phyloP scores from a whole-genome alignment of 2,329 filamentous ascomycete species.

The Aspergillus ochraceoroseus region DNA sequence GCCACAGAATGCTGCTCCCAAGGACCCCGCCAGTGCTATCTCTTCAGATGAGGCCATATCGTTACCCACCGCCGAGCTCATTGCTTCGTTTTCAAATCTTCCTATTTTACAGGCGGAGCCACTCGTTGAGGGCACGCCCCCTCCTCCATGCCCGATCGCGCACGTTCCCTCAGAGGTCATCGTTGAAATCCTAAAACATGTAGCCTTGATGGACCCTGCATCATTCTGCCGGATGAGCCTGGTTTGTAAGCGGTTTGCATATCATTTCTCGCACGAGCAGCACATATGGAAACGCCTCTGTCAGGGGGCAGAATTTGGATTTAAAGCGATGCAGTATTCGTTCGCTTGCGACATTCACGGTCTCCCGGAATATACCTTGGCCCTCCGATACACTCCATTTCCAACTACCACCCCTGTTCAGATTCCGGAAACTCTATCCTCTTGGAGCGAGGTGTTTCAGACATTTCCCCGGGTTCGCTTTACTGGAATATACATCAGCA shows the following conservation, averaged over 20 bases:
- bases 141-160: conserved; percentile 75
- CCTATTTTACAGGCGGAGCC: conserved; percentile 64
- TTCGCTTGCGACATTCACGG: conserved; percentile 61
- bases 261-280: conserved; percentile 76
- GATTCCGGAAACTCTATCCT: conserved; percentile 42
- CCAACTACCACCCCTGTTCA: conserved; percentile 27
- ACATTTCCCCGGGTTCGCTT: conserved; percentile 81
- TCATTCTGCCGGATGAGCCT: conserved; percentile 69
- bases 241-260: conserved; percentile 84
- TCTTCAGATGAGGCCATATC: conserved; percentile 47
- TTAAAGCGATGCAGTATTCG: conserved; percentile 74
- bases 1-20: conserved; percentile 43
- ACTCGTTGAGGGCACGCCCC: conserved; percentile 63
- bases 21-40: conserved; percentile 50
- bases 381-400: conserved; percentile 35
- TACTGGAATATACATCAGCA: conserved; percentile 93
- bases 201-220: conserved; percentile 70
- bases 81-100: conserved; percentile 67
- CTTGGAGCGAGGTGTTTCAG: conserved; percentile 68
- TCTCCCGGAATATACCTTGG: conserved; percentile 32
- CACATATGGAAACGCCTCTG: conserved; percentile 78
- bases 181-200: conserved; percentile 68
- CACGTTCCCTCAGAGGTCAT: conserved; percentile 78
- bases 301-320: conserved; percentile 67
- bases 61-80: conserved; percentile 60